These are phyloP conservation scores for Graphilbum ipis-grandicollis DNA, from an alignment of 2,329 filamentous ascomycete genomes.

Conservation along the genomic window DNA sequence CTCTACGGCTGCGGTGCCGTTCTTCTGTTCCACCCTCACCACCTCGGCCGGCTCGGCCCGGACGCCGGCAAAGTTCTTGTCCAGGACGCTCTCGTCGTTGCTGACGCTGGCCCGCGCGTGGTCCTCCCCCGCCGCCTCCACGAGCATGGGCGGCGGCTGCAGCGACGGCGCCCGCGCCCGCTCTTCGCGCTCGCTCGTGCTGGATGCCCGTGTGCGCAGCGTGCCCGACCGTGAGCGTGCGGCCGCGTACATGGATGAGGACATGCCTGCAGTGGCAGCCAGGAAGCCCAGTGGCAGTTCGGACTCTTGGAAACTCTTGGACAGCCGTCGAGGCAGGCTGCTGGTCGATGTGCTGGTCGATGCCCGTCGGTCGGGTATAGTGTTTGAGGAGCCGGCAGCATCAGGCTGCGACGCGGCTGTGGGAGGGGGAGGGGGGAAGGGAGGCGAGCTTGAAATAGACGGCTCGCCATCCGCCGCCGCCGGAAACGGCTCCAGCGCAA, in stretches of 20 bases:
- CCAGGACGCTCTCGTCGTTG: constrained; percentile 2
- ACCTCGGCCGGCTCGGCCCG: not conserved
- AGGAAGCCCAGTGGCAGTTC: constrained; percentile 28
- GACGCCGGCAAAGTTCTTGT: too few species aligned
- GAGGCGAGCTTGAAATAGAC: not conserved
- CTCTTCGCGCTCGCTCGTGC: constrained; percentile 2
- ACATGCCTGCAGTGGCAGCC: constrained; percentile 27
- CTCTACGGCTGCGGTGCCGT: too few species aligned
- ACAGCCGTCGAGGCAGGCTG: constrained; percentile 7
- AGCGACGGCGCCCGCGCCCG: not conserved
- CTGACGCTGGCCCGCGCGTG: not conserved
- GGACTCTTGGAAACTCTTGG: constrained; percentile 24
- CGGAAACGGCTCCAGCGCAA: not conserved
- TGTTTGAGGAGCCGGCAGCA: not conserved
- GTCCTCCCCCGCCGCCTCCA: constrained; percentile 5
- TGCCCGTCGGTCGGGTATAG: not conserved
- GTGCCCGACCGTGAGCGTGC: constrained; percentile 4
- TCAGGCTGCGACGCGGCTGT: not conserved
- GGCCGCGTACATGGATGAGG: constrained; percentile 19
- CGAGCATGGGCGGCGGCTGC: not conserved
- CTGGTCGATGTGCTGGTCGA: constrained; percentile 3
- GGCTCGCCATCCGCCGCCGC: not conserved
- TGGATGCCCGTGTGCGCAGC: constrained; percentile 3
- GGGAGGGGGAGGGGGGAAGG: not conserved
- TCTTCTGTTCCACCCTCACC: not conserved